Conservation (phyloP, 306 rosid genomes). For the Quercus engelmannii region DNA sequence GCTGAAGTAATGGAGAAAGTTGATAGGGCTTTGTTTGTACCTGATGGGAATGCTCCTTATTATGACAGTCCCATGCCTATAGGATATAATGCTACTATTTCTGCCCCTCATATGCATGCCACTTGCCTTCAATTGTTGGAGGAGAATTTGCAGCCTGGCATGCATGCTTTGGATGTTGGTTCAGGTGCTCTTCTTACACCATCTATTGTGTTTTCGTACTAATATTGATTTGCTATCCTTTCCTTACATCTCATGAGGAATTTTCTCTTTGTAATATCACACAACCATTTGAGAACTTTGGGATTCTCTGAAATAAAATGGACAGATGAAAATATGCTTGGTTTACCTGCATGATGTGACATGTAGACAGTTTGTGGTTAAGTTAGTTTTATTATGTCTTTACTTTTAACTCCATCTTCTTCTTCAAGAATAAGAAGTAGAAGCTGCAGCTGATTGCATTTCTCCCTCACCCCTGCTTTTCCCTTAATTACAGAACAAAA, state of each 20-base stretch:
- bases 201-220: background rate
- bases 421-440: no score
- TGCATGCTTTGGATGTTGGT: conserved; percentile 89
- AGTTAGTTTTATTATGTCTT: background rate
- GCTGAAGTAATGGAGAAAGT: conserved; percentile 70
- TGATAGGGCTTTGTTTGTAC: conserved; percentile 82
- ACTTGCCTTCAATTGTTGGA: conserved; percentile 86
- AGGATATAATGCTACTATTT: conserved; percentile 90
- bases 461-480: background rate
- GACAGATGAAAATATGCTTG: background rate
- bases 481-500: background rate
- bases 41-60: conserved; percentile 60
- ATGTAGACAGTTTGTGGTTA: background rate
- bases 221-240: background rate
- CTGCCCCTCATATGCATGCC: conserved; percentile 99
- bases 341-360: background rate
- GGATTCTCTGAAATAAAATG: background rate
- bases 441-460: background rate
- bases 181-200: conserved; percentile 51
- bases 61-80: conserved; percentile 78
- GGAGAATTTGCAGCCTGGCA: conserved; percentile 79
- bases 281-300: background rate
- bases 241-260: background rate
- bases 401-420: background rate
- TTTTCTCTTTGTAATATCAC: background rate